Percentiles rank a stretch among this genome's conserved stretches.
These are phyloP conservation scores for Lagerstroemia speciosa DNA, from an alignment of 345 rosid species.

Conservation along the genomic window DNA sequence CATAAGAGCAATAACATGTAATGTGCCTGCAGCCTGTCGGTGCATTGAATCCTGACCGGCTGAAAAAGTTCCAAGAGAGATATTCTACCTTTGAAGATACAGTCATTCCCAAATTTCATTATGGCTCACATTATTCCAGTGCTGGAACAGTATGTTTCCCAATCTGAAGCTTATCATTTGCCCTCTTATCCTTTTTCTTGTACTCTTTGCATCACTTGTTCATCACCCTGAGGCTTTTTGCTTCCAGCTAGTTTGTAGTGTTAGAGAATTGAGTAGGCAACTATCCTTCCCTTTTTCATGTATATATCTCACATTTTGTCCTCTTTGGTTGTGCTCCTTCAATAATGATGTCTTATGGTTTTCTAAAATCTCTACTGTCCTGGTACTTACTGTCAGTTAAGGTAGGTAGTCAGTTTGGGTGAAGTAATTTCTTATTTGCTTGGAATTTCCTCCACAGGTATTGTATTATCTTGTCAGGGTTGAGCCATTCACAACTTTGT, in stretches of 20 bases:
- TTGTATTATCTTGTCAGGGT: conserved; percentile 87
- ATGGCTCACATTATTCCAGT: conserved; percentile 97
- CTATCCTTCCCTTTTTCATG: not conserved
- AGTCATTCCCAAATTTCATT: conserved; percentile 94
- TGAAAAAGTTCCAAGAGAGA: conserved; percentile 83
- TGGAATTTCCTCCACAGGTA: conserved; percentile 47
- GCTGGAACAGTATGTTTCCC: conserved; percentile 78
- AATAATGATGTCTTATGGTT: not conserved
- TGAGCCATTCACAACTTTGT: conserved; percentile 92
- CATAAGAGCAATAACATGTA: not conserved
- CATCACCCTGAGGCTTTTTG: not conserved
- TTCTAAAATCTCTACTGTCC: not conserved
- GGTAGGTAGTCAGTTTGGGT: conserved; percentile 1
- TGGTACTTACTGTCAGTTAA: not conserved
- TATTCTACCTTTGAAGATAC: conserved; percentile 97
- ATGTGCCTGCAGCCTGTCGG: conserved; percentile 81
- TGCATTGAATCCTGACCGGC: conserved; percentile 74
- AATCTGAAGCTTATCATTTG: conserved; percentile 4
- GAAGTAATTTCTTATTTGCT: conserved; percentile 2
- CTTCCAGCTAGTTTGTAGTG: not conserved
- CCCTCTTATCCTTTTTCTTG: not conserved
- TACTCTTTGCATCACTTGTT: not conserved
- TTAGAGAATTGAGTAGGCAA: not conserved
- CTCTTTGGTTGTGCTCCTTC: not conserved
- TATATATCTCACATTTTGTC: not conserved